Conservation (phyloP, 768 basidiomycete genomes). For the Lactarius pseudohatsudake region DNA sequence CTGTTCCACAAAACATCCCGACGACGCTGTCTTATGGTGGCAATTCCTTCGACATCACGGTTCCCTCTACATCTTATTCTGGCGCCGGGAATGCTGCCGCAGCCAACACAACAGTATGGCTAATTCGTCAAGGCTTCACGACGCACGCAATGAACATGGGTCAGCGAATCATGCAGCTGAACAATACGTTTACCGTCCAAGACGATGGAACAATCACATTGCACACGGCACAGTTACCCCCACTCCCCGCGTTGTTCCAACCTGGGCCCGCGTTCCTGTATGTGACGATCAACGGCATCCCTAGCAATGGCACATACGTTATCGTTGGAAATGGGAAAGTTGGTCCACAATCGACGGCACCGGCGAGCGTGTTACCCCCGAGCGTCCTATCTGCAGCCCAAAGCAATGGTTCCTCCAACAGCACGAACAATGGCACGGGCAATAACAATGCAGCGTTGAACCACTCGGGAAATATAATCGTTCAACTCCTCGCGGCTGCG, state of each 20-base stretch:
- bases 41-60: slow-evolving; percentile 65
- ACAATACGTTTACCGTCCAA: slow-evolving; percentile 81
- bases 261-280: slow-evolving; percentile 86
- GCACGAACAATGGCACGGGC: not conserved
- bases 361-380: slow-evolving; percentile 48
- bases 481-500: not conserved
- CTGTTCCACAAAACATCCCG: slow-evolving; percentile 67
- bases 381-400: slow-evolving; percentile 37
- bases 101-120: slow-evolving; percentile 67
- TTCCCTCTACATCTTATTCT: slow-evolving; percentile 63
- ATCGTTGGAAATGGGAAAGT: slow-evolving; percentile 78
- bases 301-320: slow-evolving; percentile 73
- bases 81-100: slow-evolving; percentile 68
- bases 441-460: not conserved
- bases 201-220: slow-evolving; percentile 72
- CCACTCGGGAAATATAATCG: not conserved
- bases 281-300: slow-evolving; percentile 81
- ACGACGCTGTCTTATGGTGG: slow-evolving; percentile 81
- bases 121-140: slow-evolving; percentile 80
- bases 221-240: slow-evolving; percentile 79
- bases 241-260: slow-evolving; percentile 79
- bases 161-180: slow-evolving; percentile 76
- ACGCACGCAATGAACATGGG: slow-evolving; percentile 89
- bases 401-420: not conserved
- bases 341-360: slow-evolving; percentile 58